Base-by-base conservation (phyloP, 176 grass and related monocot species). In the Olyra latifolia region DNA sequence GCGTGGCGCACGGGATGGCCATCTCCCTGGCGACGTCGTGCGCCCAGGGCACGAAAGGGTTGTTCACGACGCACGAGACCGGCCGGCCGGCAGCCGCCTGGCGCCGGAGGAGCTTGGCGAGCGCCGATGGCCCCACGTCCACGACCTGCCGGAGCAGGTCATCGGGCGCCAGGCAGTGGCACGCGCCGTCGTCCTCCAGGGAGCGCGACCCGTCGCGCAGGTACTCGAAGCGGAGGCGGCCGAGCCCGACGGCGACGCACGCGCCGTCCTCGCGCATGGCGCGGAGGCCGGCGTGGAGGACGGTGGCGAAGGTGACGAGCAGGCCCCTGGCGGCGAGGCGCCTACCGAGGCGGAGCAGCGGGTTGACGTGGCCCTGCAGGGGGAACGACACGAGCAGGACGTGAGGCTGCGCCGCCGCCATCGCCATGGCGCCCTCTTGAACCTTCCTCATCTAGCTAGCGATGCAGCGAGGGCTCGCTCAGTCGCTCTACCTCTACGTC, bases 291-390 rank as follows among this genome's bases (percentile, higher is more conserved):
- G 78, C 69, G 28, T 74, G 77, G 46, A 43, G 61, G 84, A 89
- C 42, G 19, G 91, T 87, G 66, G 87, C 65, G 81, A 93, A 84
- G 81, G 91, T 93, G 87, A 93, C 84, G 29, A 71, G 73, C 35
- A 93, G 72, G 53, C 87, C 87, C 45, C 13, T 82, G 72, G 81
- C 72, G 23, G 84, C 87, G 35, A 93, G 77, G 67, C 84, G 84
- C 9, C 63, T 2, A 38, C 77, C 91, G 39, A 93, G 80, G 44
- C 84, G 91, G 62, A 90, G 77, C 0, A 87, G 80, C 23, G 91
- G 91, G 61, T 93, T 90, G 60, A 93, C 77, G 84, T 89, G 91
- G 71, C 91, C 87, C 43, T 87, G 87, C 0, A 83, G 66, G 11
- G 91, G 80, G 80, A 73, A 89, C 1, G 87, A 89, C 20, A 93